Percentiles rank a stretch among this genome's conserved stretches.
These are phyloP conservation scores for Akanthomyces uredinophilus DNA, from an alignment of 2,329 filamentous ascomycete species.

Conservation along the genomic window DNA sequence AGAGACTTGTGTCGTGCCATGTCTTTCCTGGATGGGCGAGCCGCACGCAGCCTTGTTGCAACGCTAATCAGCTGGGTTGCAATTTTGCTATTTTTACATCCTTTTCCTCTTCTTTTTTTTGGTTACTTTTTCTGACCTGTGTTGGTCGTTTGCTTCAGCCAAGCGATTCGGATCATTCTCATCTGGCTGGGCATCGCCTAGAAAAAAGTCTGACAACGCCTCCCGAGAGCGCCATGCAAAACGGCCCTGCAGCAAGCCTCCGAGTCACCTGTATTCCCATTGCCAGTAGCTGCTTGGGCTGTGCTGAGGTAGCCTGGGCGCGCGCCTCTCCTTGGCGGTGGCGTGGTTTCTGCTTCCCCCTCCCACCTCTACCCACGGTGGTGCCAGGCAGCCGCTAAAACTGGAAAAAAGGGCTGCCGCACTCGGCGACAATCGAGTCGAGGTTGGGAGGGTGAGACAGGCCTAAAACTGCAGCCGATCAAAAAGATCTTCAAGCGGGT, in stretches of 20 bases:
- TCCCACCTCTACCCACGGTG: not conserved
- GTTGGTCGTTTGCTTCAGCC: not conserved
- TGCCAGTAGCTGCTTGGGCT: not conserved
- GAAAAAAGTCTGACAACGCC: not conserved
- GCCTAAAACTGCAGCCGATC: too few relatives aligned
- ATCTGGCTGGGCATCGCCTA: not conserved
- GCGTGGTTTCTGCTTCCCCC: not conserved
- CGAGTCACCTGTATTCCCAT: not conserved
- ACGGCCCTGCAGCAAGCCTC: not conserved
- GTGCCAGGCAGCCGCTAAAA: not conserved
- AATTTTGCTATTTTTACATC: not conserved
- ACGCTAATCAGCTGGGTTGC: not conserved
- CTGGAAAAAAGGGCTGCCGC: not conserved
- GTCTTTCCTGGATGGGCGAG: not conserved
- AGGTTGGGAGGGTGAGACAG: not conserved
- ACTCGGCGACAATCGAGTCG: not conserved
- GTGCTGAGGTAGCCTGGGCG: not conserved
- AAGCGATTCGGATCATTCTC: not conserved
- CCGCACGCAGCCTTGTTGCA: not conserved
- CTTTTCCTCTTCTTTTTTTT: not conserved
- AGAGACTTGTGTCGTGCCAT: not conserved
- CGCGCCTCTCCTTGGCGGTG: slow-evolving; percentile 1
- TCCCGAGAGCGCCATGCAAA: slow-evolving; percentile 6
- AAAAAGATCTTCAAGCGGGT: too few relatives aligned
- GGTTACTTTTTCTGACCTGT: not conserved